A percentile compares a stretch with the other conserved stretches of the same genome.
These are phyloP conservation scores for Vigna angularis DNA, from an alignment of 306 rosid species.

Conservation along the genomic window DNA sequence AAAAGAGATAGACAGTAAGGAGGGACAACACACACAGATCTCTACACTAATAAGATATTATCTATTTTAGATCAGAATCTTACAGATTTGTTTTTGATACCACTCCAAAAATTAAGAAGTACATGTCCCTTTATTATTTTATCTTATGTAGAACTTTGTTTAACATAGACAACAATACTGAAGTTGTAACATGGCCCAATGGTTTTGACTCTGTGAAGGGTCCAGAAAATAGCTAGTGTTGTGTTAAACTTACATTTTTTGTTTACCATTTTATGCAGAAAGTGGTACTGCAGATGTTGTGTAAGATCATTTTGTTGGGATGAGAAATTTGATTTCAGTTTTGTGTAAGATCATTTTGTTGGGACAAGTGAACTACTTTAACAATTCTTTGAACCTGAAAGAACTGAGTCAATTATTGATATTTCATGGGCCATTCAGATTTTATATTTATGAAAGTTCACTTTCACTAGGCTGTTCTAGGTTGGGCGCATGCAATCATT, in stretches of 20 bases:
- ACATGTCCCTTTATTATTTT: too few relatives aligned
- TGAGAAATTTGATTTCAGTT: too few relatives aligned
- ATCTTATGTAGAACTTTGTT: too few relatives aligned
- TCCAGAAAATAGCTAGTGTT: background rate
- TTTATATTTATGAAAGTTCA: conserved; percentile 36
- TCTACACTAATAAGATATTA: too few relatives aligned
- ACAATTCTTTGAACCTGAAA: conserved; percentile 23
- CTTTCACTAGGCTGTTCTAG: conserved; percentile 30
- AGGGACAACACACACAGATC: too few relatives aligned
- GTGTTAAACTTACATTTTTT: background rate
- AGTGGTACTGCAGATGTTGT: background rate
- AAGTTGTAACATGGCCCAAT: background rate
- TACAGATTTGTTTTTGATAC: too few relatives aligned
- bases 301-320: too few relatives aligned
- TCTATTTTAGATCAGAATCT: too few relatives aligned
- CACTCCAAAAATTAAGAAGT: too few relatives aligned
- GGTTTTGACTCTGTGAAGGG: background rate
- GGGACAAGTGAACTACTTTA: background rate
- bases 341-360: too few relatives aligned
- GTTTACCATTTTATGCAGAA: background rate
- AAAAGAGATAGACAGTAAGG: background rate
- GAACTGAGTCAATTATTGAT: background rate
- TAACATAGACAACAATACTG: too few relatives aligned
- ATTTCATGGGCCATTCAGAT: conserved; percentile 35
- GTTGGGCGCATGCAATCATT: conserved; percentile 35